Evolutionary conservation across 2,329 filamentous ascomycete species (phyloP), one percentile per base, ranked within the genome.

Genomic region (Zymoseptoria tritici): DNA sequence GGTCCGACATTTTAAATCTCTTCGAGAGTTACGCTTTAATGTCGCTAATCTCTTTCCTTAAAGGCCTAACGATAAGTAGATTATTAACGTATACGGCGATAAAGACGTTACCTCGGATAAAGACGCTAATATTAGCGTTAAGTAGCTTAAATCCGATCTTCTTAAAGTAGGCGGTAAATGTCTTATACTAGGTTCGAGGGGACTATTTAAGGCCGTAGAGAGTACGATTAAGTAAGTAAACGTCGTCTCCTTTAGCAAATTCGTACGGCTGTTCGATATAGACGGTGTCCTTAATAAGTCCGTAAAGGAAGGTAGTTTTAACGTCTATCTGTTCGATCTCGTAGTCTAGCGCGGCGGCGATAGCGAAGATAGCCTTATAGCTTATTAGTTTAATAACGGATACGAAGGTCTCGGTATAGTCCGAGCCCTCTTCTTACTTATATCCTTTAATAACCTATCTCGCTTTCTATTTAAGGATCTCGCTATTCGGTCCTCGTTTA

Each of bases 251-350:
- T 16, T 52, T 52, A 16, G 9, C 22, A 19, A 52, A 52, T 20
- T 20, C 19, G 19, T 52, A 21, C 13, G 49, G 49, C 8, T 52
- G 8, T 19, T 52, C 49, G 13, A 52, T 21, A 21, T 20, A 52
- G 49, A 52, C 16, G 4, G 11, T 16, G 19, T 52, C 49, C 20
- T 52, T 5, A 19, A 52, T 52, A 16, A n/a, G 11, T 8, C 49
- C 19, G 19, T 52, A 52, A 19, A 52, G 49, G 8, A 52, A 52
- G 13, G 16, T 52, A 52, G 49, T 52, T 8, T 52, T 52, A 20
- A 52, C 49, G 58, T 73, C 67, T 59, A 73, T 71, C 60, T 73
- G 66, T 42, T 72, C 56, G 49, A 70, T 67, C 52, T 71, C 60
- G 1, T 65, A 58, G 52, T 66, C 65, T 4, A 65, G 49, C 9